phyloP scores from a whole-genome alignment of 192 early-diverging fungal species.

The Backusella liffmaniae region DNA sequence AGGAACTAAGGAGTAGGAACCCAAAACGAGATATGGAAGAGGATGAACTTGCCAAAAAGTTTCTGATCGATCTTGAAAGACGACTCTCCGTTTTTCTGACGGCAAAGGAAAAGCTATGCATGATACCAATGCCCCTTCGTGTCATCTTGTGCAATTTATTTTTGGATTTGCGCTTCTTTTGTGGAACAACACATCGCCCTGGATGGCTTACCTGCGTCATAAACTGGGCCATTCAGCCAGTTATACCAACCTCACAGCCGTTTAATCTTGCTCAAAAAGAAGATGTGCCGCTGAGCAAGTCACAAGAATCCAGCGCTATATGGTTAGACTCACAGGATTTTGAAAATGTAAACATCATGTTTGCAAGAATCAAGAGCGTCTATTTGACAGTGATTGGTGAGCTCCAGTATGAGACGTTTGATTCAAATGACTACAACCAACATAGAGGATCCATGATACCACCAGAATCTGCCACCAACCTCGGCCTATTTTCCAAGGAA shows the following conservation, averaged over 20 bases:
- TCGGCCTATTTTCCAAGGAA: neutral
- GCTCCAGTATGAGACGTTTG: constrained; percentile 12
- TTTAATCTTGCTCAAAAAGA: neutral
- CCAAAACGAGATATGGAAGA: constrained; percentile 40
- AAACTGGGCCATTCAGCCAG: constrained; percentile 46
- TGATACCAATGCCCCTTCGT: constrained; percentile 50
- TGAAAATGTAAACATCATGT: constrained; percentile 44
- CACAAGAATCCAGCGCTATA: neutral
- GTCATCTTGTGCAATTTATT: constrained; percentile 51
- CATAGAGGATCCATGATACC: neutral
- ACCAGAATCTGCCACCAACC: neutral
- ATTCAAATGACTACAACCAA: neutral
- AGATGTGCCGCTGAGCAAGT: neutral
- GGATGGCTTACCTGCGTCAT: constrained; percentile 52
- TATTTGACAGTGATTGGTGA: constrained; percentile 21
- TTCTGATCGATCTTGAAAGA: constrained; percentile 54
- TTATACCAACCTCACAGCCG: constrained; percentile 14
- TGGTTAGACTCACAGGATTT: constrained; percentile 30
- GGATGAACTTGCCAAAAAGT: constrained; percentile 52
- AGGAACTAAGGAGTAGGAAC: constrained; percentile 28
- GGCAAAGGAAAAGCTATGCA: constrained; percentile 44
- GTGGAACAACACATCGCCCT: constrained; percentile 53
- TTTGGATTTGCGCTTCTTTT: constrained; percentile 54
- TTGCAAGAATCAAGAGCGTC: constrained; percentile 32
- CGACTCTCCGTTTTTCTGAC: constrained; percentile 48